Evolutionary conservation across 192 early-diverging fungal genomes (phyloP).

Genomic region (Coemansia sp.): DNA sequence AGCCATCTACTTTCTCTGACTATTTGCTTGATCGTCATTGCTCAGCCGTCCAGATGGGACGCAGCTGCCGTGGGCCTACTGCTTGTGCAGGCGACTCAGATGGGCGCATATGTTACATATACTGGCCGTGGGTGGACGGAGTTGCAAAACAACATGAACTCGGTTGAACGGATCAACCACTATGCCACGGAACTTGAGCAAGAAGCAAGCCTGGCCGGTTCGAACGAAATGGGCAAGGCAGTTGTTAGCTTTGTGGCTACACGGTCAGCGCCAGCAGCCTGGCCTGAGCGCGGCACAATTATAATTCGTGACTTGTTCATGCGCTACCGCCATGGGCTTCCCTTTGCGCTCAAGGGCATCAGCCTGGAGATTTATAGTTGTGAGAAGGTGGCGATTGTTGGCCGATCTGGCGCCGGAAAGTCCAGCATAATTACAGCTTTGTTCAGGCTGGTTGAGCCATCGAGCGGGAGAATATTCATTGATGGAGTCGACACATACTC

Average conservation of each 20-base stretch:
- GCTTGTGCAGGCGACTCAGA: constrained; percentile 46
- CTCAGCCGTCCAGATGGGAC: constrained; percentile 42
- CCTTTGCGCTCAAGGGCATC: constrained; percentile 51
- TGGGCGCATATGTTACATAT: constrained; percentile 46
- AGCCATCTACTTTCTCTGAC: constrained; percentile 30
- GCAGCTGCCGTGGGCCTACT: constrained; percentile 47
- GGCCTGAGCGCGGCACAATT: constrained; percentile 44
- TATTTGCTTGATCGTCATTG: constrained; percentile 35
- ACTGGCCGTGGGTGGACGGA: constrained; percentile 54
- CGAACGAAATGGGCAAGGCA: background rate
- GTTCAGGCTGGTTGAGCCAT: constrained; percentile 76
- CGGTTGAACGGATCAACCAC: constrained; percentile 43
- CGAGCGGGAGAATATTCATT: constrained; percentile 60
- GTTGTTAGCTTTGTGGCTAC: constrained; percentile 8
- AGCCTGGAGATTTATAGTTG: constrained; percentile 64
- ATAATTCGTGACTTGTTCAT: constrained; percentile 41
- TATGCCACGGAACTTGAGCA: constrained; percentile 38
- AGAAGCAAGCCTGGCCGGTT: constrained; percentile 9
- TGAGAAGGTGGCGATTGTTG: constrained; percentile 82
- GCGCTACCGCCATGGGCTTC: constrained; percentile 36
- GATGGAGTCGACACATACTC: constrained; percentile 67
- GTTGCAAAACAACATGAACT: constrained; percentile 56
- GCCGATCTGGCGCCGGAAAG: constrained; percentile 84
- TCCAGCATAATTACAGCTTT: constrained; percentile 66
- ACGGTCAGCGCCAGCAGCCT: constrained; percentile 1